A percentile compares a stretch with the other conserved stretches of the same genome.
phyloP scores from a whole-genome alignment of 225 moss, liverwort and hornwort genomes.

The Climacium dendroides region DNA sequence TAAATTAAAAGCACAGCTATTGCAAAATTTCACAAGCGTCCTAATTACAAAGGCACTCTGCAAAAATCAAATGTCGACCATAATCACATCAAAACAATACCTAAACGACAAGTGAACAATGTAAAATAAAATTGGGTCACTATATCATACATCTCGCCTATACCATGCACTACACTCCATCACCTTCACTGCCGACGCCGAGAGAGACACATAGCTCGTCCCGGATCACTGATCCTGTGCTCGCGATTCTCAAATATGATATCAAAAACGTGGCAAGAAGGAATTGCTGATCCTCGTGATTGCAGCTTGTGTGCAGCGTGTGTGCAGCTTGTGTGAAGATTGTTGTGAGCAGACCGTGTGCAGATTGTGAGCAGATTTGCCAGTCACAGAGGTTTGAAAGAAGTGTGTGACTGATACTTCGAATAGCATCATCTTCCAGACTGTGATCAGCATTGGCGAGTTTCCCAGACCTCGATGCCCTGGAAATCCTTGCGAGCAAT shows the following conservation, averaged over 20 bases:
- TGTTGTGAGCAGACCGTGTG: background rate
- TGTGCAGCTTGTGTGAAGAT: background rate
- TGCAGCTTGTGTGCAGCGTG: background rate
- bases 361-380: background rate
- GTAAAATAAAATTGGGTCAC: background rate
- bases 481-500: slow-evolving; percentile 67
- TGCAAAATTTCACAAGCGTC: background rate
- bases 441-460: slow-evolving; percentile 1
- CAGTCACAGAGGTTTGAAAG: background rate
- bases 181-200: background rate
- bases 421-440: background rate
- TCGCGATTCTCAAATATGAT: background rate
- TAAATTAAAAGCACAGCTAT: background rate
- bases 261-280: background rate
- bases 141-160: background rate
- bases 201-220: background rate
- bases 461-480: slow-evolving; percentile 91
- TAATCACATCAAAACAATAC: background rate
- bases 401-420: background rate
- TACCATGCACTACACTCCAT: background rate
- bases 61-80: background rate
- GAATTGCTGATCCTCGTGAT: background rate
- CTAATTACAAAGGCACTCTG: background rate
- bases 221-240: background rate
- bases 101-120: background rate